A percentile compares a stretch with the other conserved stretches of the same genome.
phyloP scores from a whole-genome alignment of 2,329 filamentous ascomycete species.

The Penicillium sp. region DNA sequence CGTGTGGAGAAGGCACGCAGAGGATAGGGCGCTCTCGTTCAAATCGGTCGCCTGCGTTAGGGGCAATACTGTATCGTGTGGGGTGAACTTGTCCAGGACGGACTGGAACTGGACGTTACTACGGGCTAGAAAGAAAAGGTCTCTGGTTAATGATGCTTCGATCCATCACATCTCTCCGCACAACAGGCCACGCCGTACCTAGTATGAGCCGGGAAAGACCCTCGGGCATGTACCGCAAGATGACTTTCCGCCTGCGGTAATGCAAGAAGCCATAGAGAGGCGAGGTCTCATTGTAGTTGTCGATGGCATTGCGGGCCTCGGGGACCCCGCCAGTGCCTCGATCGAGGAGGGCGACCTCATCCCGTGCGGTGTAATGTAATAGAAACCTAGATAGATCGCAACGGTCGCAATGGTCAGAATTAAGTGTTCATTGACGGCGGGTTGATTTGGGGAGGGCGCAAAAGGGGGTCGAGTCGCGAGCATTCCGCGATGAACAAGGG shows the following conservation, averaged over 20 bases:
- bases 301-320: conserved; percentile 78
- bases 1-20: conserved; percentile 85
- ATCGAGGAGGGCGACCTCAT: conserved; percentile 78
- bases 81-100: conserved; percentile 69
- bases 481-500: conserved; percentile 1
- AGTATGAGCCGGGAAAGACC: conserved; percentile 87
- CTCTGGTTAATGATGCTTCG: neutral
- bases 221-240: conserved; percentile 91
- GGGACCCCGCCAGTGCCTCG: conserved; percentile 79
- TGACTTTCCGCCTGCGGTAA: conserved; percentile 84
- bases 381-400: conserved; percentile 70
- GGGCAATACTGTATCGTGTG: conserved; percentile 82
- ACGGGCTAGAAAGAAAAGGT: conserved; percentile 62
- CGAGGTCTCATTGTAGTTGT: conserved; percentile 77
- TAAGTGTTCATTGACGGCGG: neutral
- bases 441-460: conserved; percentile 9
- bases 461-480: conserved; percentile 6
- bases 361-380: conserved; percentile 84
- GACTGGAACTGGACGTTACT: conserved; percentile 71
- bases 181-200: conserved; percentile 60
- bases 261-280: conserved; percentile 90
- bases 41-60: conserved; percentile 75
- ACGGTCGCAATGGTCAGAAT: neutral
- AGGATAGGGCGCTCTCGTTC: conserved; percentile 82
- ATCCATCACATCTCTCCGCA: conserved; percentile 1